Percentiles rank a stretch among this genome's conserved stretches.
phyloP scores from a whole-genome alignment of 345 rosid genomes.

The Eutrema yunnanense region DNA sequence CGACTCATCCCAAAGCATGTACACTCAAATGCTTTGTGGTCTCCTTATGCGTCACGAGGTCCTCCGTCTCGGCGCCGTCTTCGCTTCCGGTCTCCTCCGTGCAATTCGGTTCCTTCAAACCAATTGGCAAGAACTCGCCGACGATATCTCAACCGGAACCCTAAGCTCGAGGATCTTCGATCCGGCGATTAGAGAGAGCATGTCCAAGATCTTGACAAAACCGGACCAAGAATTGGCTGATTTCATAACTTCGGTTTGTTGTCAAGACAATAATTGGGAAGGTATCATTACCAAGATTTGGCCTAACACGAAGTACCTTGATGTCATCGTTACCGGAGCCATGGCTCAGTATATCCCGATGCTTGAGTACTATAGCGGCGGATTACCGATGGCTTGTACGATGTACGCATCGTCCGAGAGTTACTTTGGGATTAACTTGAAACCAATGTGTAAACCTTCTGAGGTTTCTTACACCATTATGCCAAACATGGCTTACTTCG shows the following conservation, averaged over 20 bases:
- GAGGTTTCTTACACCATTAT: conserved; percentile 81
- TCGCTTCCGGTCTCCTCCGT: conserved; percentile 81
- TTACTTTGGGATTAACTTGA: conserved; percentile 75
- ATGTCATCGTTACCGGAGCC: conserved; percentile 91
- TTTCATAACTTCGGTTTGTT: conserved; percentile 46
- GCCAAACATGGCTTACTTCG: conserved; percentile 92
- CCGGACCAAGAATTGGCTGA: conserved; percentile 57
- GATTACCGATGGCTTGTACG: conserved; percentile 75
- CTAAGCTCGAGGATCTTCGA: conserved; percentile 52
- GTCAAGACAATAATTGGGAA: conserved; percentile 49
- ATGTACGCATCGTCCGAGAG: conserved; percentile 97
- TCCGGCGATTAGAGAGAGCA: conserved; percentile 37
- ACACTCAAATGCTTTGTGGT: conserved; percentile 84
- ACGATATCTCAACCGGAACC: conserved; percentile 52
- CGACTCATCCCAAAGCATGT: conserved; percentile 91
- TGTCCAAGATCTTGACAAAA: conserved; percentile 39
- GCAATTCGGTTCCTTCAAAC: conserved; percentile 73
- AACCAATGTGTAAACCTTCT: conserved; percentile 64
- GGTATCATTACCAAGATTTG: conserved; percentile 64
- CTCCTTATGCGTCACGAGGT: conserved; percentile 62
- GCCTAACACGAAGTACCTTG: conserved; percentile 87
- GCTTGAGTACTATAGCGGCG: conserved; percentile 68
- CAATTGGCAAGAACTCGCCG: conserved; percentile 54
- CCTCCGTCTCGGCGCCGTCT: conserved; percentile 84
- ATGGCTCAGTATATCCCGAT: conserved; percentile 95